Percentiles rank a stretch among this genome's conserved stretches.
These are phyloP conservation scores for Chlorophyllum brunneum DNA, from an alignment of 768 basidiomycete species.

Conservation along the genomic window DNA sequence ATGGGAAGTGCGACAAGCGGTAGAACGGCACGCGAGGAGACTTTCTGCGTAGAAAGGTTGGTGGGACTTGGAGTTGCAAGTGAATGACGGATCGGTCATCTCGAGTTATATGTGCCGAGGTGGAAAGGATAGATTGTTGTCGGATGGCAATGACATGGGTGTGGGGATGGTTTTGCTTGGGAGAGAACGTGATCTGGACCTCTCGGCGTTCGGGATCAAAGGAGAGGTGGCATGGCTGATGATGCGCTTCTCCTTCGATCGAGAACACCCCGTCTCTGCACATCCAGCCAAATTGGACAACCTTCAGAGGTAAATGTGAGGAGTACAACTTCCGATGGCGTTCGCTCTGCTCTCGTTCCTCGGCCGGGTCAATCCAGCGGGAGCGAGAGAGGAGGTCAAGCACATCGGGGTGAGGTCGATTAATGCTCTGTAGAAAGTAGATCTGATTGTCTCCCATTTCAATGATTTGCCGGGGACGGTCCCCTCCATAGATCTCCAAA, in stretches of 20 bases:
- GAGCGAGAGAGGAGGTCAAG: constrained; percentile 31
- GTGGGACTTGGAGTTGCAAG: constrained; percentile 36
- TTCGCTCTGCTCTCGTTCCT: constrained; percentile 28
- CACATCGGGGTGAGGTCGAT: constrained; percentile 24
- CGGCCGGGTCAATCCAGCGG: constrained; percentile 39
- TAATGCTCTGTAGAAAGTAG: constrained; percentile 26
- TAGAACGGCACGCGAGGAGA: constrained; percentile 12
- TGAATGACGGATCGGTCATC: constrained; percentile 32
- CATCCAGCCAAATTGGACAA: constrained; percentile 56
- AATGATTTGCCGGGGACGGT: background rate
- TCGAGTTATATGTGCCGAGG: constrained; percentile 28
- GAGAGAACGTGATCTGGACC: constrained; percentile 31
- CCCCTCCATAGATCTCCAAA: constrained; percentile 29
- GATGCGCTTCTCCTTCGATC: constrained; percentile 31
- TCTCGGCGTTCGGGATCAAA: constrained; percentile 43
- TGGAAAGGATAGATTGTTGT: constrained; percentile 38
- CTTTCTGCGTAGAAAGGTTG: constrained; percentile 13
- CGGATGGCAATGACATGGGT: constrained; percentile 36
- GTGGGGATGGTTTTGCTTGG: constrained; percentile 17
- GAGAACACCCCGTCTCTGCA: constrained; percentile 55
- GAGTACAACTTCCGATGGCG: constrained; percentile 23
- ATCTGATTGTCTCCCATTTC: constrained; percentile 28
- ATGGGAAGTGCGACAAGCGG: constrained; percentile 36
- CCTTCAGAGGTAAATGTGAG: constrained; percentile 25
- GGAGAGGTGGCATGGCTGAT: constrained; percentile 20